phyloP scores from a whole-genome alignment of 768 basidiomycete genomes.

The Collybia sordida region DNA sequence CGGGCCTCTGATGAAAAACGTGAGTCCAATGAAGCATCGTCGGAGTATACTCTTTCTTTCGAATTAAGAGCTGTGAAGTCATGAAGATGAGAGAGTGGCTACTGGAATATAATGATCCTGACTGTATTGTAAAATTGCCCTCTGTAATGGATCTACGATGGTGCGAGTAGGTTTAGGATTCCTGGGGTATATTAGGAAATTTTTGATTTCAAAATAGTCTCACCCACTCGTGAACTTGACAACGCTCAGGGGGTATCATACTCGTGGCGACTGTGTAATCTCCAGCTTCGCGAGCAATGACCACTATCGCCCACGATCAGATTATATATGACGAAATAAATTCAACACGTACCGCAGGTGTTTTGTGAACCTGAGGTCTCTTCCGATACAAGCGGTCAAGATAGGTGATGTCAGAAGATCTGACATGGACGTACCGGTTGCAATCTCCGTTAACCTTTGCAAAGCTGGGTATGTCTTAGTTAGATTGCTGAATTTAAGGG shows the following conservation, averaged over 20 bases:
- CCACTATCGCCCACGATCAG: constrained; percentile 35
- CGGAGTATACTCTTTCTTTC: constrained; percentile 58
- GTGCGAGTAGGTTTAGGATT: constrained; percentile 60
- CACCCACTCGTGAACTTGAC: constrained; percentile 69
- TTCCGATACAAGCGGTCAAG: constrained; percentile 35
- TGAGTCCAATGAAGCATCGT: constrained; percentile 63
- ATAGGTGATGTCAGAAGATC: neutral
- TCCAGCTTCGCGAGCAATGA: constrained; percentile 67
- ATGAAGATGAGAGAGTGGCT: neutral
- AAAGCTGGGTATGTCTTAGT: constrained; percentile 38
- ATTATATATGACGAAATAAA: neutral
- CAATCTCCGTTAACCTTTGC: constrained; percentile 70
- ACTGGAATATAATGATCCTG: constrained; percentile 14
- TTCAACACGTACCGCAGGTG: constrained; percentile 44
- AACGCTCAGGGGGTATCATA: constrained; percentile 56
- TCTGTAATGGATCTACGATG: constrained; percentile 61
- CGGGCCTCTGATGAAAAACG: constrained; percentile 69
- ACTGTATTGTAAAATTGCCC: constrained; percentile 70
- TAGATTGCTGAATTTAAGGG: neutral
- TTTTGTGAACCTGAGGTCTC: constrained; percentile 61
- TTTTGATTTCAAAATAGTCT: neutral
- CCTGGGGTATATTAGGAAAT: constrained; percentile 26
- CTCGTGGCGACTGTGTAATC: constrained; percentile 72
- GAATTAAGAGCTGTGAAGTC: constrained; percentile 54
- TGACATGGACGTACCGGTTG: constrained; percentile 44